phyloP scores from a whole-genome alignment of 75 land plant genomes.

The Sequoia sempervirens region DNA sequence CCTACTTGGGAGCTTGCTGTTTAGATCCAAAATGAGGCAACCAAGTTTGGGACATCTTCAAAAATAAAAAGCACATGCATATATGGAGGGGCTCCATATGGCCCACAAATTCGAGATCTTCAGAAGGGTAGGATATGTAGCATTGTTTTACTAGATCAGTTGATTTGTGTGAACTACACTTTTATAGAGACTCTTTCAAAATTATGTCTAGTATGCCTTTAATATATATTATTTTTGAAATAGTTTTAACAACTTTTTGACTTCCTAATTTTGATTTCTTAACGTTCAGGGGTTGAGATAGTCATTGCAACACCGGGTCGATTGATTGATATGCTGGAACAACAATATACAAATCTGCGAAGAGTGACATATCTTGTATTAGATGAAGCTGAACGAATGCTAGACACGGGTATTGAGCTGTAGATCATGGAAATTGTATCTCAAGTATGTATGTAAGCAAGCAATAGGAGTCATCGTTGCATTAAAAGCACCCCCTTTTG shows the following conservation, averaged over 20 bases:
- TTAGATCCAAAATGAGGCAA: slow-evolving; percentile 92
- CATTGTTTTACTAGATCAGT: background rate
- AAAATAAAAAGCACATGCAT: slow-evolving; percentile 93
- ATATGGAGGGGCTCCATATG: slow-evolving; percentile 99
- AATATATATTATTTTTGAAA: background rate
- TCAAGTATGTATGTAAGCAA: slow-evolving; percentile 41
- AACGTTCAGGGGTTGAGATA: slow-evolving; percentile 82
- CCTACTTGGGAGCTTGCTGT: slow-evolving; percentile 99
- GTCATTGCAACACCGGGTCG: slow-evolving; percentile 99
- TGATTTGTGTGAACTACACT: background rate
- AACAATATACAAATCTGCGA: slow-evolving; percentile 86
- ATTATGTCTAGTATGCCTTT: background rate
- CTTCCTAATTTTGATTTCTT: background rate
- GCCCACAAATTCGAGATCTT: slow-evolving; percentile 98
- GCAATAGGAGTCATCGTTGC: background rate
- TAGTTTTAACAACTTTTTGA: background rate
- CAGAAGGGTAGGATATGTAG: slow-evolving; percentile 58
- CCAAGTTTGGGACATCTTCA: slow-evolving; percentile 97
- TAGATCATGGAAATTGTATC: no score
- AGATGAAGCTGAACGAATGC: slow-evolving; percentile 98
- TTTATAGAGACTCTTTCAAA: background rate
- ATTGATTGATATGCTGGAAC: slow-evolving; percentile 95
- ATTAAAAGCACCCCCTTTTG: background rate
- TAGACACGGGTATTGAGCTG: slow-evolving; percentile 96
- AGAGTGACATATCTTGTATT: slow-evolving; percentile 94